Evolutionary conservation across 208 protist genomes (phyloP).

Genomic region (Acanthamoeba triangularis): DNA sequence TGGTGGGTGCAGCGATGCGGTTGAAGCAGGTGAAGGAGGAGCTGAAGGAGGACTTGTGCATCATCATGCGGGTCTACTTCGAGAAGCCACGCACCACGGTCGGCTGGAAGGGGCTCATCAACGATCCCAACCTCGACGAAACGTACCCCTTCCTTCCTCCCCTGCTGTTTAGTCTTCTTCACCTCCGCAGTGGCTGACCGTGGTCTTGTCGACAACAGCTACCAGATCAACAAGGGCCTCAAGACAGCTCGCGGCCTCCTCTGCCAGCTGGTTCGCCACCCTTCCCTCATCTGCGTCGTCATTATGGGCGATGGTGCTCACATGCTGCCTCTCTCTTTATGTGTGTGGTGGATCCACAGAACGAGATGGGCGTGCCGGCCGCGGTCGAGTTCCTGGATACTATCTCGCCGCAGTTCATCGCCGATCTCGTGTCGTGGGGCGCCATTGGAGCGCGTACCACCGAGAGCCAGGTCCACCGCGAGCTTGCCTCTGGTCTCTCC

Average conservation of each 20-base stretch:
- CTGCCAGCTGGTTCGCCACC: constrained; percentile 56
- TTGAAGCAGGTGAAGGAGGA: constrained; percentile 71
- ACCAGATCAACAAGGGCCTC: constrained; percentile 72
- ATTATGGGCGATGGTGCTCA: not conserved
- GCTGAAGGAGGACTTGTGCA: constrained; percentile 85
- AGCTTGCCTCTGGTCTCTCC: constrained; percentile 92
- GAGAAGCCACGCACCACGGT: constrained; percentile 93
- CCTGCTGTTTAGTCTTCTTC: not conserved
- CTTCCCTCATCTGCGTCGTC: not conserved
- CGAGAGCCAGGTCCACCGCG: constrained; percentile 88
- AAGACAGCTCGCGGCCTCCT: constrained; percentile 30
- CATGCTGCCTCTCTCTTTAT: not conserved
- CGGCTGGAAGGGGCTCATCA: constrained; percentile 93
- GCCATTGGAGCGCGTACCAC: constrained; percentile 92
- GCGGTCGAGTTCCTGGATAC: constrained; percentile 92
- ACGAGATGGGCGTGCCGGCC: constrained; percentile 88
- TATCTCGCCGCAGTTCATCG: constrained; percentile 92
- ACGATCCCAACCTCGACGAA: constrained; percentile 92
- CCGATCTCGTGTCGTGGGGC: constrained; percentile 89
- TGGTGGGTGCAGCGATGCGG: not conserved
- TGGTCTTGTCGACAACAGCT: not conserved
- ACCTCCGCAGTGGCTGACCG: not conserved
- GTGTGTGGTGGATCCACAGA: constrained; percentile 41
- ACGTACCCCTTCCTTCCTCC: not conserved
- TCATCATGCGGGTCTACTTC: constrained; percentile 94